Percentiles rank a stretch among this genome's conserved stretches.
Conservation (phyloP, 441 rosid species). For the Heliophila coronopifolia region DNA sequence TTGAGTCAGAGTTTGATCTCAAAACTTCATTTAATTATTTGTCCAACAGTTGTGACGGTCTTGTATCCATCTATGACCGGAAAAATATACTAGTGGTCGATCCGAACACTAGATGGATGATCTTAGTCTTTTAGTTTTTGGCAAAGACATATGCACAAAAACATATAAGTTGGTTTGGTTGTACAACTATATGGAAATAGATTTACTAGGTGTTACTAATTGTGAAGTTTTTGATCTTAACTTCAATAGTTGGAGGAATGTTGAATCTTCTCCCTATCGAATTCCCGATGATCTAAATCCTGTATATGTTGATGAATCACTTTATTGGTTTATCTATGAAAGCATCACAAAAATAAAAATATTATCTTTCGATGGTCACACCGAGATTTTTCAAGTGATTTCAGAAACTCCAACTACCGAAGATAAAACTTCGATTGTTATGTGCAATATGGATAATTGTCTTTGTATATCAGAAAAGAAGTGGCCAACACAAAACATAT, state of each 20-base stretch:
- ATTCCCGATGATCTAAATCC: not conserved
- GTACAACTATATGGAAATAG: not conserved
- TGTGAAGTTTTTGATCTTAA: slow-evolving; percentile 8
- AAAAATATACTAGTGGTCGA: not conserved
- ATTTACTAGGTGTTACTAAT: not conserved
- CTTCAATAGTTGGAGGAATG: slow-evolving; percentile 2
- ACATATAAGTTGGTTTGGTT: slow-evolving; percentile 10
- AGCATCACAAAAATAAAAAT: not conserved
- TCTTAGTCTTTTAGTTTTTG: slow-evolving; percentile 4
- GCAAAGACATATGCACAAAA: slow-evolving; percentile 1
- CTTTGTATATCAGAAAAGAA: slow-evolving; percentile 4
- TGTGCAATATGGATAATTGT: slow-evolving; percentile 3
- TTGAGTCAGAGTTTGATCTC: not conserved
- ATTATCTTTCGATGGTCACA: slow-evolving; percentile 6
- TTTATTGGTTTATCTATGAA: not conserved
- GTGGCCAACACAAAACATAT: slow-evolving; percentile 3
- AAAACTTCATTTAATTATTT: not conserved
- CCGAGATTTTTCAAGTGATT: slow-evolving; percentile 2
- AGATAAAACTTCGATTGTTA: not conserved
- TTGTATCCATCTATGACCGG: not conserved
- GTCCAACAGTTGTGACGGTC: slow-evolving; percentile 1
- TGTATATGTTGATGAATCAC: not conserved
- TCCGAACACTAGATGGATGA: not conserved
- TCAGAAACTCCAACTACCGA: not conserved
- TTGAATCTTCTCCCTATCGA: not conserved